Evolutionary conservation across 352 stramenopile genomes (phyloP), one percentile per base, ranked within the genome.

Genomic region (Globisporangium splendens): DNA sequence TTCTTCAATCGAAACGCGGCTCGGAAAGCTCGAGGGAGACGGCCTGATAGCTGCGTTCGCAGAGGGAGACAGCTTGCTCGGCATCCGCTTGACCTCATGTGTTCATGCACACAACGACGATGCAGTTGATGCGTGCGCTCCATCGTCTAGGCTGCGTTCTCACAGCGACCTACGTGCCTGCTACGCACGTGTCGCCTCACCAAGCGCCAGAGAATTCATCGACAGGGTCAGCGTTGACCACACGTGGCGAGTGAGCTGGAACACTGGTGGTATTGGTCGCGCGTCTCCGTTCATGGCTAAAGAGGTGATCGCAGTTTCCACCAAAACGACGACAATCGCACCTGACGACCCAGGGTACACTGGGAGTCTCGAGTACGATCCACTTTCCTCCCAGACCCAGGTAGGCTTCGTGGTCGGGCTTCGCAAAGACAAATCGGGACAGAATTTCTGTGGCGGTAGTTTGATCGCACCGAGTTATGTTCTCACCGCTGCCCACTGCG

Each of bases 381-480:
- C 62, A 21, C 46, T 68, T 39, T 54, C 41, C 17, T 38, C 62
- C 43, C 14, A 61, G 7, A 50, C 60, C 18, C 44, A 51, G 3
- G 54, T 75, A 8, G 68, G 68, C 48, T 76, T 76, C 46, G 65
- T 76, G 11, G 65, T 76, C n/a, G 69, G 69, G 1, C 62, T 76
- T 2, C 69, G 69, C 21, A 61, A 63, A 8, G 60, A 69, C 13
- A 59, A 53, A 8, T 62, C 66, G 24, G 56, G 67, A 0, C 59
- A 74, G 33, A 76, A 77, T 59, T 80, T 72, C 46, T 83, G 73
- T 52, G 73, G 73, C 15, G 70, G 73, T 24, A 72, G 61, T 22
- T 59, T 83, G 31, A 83, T 83, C 49, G 60, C 73, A 12, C 52
- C 71, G 3, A 69, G 66, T 28, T 80, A 75, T 42, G 69, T 83